Percentiles rank a stretch among this genome's conserved stretches.
Evolutionary conservation across 176 grass and related monocot species (phyloP).

Genomic region (Oryza coarctata): DNA sequence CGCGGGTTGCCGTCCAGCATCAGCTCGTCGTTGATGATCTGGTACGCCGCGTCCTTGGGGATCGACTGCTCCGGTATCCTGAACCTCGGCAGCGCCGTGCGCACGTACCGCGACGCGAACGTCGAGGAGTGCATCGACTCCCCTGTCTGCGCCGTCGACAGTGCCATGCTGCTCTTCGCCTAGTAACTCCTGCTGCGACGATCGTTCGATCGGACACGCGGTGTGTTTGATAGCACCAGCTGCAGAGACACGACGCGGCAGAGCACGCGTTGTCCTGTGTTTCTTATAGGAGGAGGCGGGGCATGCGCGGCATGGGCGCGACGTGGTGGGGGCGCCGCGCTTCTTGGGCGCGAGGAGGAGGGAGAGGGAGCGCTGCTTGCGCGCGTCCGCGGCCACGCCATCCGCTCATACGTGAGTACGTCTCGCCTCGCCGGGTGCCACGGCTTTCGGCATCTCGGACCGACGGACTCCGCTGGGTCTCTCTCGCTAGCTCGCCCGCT

Average conservation of each 20-base stretch:
- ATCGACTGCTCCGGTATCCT: constrained; percentile 51
- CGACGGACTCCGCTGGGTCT: not conserved
- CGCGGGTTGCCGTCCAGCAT: constrained; percentile 99
- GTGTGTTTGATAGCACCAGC: not conserved
- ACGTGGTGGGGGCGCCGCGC: constrained; percentile 19
- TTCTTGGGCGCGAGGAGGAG: constrained; percentile 1
- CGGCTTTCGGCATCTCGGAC: not conserved
- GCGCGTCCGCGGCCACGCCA: not conserved
- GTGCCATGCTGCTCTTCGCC: constrained; percentile 36
- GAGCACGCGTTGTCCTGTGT: not conserved
- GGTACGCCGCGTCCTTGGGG: constrained; percentile 94
- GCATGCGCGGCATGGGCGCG: not conserved
- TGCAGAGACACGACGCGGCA: not conserved
- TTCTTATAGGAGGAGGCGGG: not conserved
- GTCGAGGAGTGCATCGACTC: constrained; percentile 77
- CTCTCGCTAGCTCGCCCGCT: too few species aligned
- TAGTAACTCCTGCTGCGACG: not conserved
- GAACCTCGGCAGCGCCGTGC: constrained; percentile 36
- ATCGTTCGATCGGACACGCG: not conserved
- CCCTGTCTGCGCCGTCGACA: constrained; percentile 43
- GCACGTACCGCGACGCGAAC: constrained; percentile 86
- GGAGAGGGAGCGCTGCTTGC: not conserved
- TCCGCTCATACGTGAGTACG: constrained; percentile 4
- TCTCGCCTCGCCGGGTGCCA: not conserved
- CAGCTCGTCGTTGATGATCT: constrained; percentile 99